phyloP scores from a whole-genome alignment of 169 alveolate genomes.

The Plasmodium cynomolgi region DNA sequence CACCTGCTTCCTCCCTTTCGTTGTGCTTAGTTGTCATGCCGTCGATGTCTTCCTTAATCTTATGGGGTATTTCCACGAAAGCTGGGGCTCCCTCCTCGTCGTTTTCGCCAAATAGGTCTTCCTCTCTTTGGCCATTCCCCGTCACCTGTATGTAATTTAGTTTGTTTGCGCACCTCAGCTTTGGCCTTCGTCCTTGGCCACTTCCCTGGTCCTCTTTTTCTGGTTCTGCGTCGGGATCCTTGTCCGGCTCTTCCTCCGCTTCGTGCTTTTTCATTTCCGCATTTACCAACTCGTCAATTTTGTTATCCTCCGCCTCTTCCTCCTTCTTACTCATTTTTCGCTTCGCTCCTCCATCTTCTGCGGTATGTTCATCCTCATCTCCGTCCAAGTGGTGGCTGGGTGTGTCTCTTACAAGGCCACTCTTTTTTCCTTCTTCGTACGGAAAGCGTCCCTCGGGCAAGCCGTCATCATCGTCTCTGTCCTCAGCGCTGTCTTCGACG shows the following conservation, averaged over 20 bases:
- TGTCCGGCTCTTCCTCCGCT: background rate
- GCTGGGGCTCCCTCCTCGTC: background rate
- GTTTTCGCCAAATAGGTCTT: background rate
- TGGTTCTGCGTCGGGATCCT: background rate
- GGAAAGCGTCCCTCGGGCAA: background rate
- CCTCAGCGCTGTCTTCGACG: background rate
- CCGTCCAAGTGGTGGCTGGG: background rate
- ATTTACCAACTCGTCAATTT: constrained; percentile 21
- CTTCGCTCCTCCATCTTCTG: background rate
- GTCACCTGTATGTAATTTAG: background rate
- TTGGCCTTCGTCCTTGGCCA: background rate
- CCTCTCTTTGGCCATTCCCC: background rate
- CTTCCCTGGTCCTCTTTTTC: background rate
- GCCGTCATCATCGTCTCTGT: background rate
- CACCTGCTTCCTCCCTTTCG: background rate
- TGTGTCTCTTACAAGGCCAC: background rate
- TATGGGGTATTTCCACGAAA: background rate
- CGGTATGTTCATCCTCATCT: background rate
- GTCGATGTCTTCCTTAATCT: background rate
- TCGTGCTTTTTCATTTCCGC: constrained; percentile 5
- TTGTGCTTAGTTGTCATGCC: background rate
- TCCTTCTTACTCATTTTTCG: constrained; percentile 3
- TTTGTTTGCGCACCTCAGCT: background rate
- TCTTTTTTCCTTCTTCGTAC: background rate
- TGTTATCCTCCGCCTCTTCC: constrained; percentile 17